A percentile compares a stretch with the other conserved stretches of the same genome.
phyloP scores from a whole-genome alignment of 2,329 filamentous ascomycete genomes.

The Alternaria metachromatica region DNA sequence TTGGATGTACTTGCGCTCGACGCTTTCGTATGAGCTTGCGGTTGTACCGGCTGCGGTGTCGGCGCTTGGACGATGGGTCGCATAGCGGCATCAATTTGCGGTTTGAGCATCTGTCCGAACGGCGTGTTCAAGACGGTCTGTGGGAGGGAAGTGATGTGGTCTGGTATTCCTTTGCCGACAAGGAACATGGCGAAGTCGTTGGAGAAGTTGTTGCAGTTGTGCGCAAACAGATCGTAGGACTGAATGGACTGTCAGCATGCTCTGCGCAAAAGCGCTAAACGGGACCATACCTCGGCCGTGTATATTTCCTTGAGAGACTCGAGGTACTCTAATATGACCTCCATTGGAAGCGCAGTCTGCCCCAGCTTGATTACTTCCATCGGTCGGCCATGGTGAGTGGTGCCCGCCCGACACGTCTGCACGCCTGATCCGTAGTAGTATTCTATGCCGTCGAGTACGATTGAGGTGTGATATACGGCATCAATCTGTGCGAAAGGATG shows the following conservation, averaged over 20 bases:
- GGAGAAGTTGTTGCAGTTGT: slow-evolving; percentile 98
- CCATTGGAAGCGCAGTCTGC: slow-evolving; percentile 76
- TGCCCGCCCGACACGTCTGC: slow-evolving; percentile 78
- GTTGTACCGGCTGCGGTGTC: slow-evolving; percentile 43
- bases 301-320: slow-evolving; percentile 84
- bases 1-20: slow-evolving; percentile 13
- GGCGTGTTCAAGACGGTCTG: slow-evolving; percentile 84
- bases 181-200: slow-evolving; percentile 92
- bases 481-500: slow-evolving; percentile 64
- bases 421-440: slow-evolving; percentile 92
- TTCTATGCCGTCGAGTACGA: slow-evolving; percentile 83
- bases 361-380: slow-evolving; percentile 79
- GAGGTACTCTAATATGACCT: slow-evolving; percentile 85
- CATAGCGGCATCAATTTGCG: slow-evolving; percentile 73
- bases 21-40: slow-evolving; percentile 16
- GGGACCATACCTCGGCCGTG: slow-evolving; percentile 69
- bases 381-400: slow-evolving; percentile 84
- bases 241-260: slow-evolving; percentile 27
- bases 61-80: slow-evolving; percentile 67
- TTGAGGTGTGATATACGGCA: slow-evolving; percentile 92
- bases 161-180: slow-evolving; percentile 84
- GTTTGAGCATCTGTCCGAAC: slow-evolving; percentile 85
- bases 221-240: slow-evolving; percentile 61
- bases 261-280: background rate
- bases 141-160: slow-evolving; percentile 84